phyloP scores from a whole-genome alignment of 441 rosid genomes.

The Erodium trifolium region DNA sequence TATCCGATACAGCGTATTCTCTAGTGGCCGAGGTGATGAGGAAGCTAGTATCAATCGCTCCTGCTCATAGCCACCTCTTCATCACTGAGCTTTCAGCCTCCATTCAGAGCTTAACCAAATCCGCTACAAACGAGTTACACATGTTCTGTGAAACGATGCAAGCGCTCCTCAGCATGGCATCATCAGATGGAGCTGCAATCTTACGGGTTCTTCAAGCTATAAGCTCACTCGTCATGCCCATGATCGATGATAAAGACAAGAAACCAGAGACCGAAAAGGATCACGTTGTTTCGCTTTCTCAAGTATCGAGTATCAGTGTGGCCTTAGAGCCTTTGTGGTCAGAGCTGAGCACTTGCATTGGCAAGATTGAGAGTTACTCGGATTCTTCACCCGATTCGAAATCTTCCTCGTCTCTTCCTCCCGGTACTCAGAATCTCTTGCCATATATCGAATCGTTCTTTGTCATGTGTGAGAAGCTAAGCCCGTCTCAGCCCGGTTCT shows the following conservation, averaged over 20 bases:
- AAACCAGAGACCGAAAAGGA: slow-evolving; percentile 46
- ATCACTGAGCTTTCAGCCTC: slow-evolving; percentile 75
- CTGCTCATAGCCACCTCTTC: slow-evolving; percentile 73
- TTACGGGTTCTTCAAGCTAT: slow-evolving; percentile 86
- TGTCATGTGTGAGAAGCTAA: slow-evolving; percentile 89
- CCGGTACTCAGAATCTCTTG: slow-evolving; percentile 86
- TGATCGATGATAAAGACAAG: slow-evolving; percentile 48
- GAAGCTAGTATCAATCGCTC: slow-evolving; percentile 76
- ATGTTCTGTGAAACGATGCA: slow-evolving; percentile 77
- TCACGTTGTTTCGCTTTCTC: slow-evolving; percentile 53
- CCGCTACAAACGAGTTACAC: slow-evolving; percentile 76
- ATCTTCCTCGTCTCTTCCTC: slow-evolving; percentile 59
- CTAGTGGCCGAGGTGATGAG: slow-evolving; percentile 91
- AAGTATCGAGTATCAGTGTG: slow-evolving; percentile 50
- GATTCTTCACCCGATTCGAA: slow-evolving; percentile 55
- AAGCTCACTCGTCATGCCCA: slow-evolving; percentile 63
- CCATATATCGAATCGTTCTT: slow-evolving; percentile 97
- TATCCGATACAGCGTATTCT: slow-evolving; percentile 88
- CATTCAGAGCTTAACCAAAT: slow-evolving; percentile 61
- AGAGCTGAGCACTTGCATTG: slow-evolving; percentile 83
- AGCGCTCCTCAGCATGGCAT: slow-evolving; percentile 64
- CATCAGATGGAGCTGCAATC: slow-evolving; percentile 90
- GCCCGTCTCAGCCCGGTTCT: slow-evolving; percentile 38
- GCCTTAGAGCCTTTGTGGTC: slow-evolving; percentile 92
- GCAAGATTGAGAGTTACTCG: slow-evolving; percentile 71